Evolutionary conservation across 805 yeast species (phyloP).

Genomic region (Citeromyces matritensis): DNA sequence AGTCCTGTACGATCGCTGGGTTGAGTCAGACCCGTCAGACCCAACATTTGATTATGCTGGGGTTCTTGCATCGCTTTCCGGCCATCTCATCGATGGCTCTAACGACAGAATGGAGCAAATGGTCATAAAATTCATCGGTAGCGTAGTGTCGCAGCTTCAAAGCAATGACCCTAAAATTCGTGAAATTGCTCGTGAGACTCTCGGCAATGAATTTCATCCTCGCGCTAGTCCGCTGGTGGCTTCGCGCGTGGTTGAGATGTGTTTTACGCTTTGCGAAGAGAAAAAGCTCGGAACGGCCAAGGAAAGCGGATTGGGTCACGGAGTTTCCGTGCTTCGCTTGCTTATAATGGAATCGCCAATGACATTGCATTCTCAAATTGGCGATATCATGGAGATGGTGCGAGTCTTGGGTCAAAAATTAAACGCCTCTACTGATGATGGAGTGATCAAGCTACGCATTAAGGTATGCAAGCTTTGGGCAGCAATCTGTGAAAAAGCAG

Average conservation of each 20-base stretch:
- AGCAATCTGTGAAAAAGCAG: background rate
- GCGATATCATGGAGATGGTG: no score
- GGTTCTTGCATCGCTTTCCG: constrained; percentile 55
- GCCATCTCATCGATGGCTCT: constrained; percentile 18
- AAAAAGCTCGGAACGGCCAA: no score
- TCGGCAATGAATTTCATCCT: constrained; percentile 35
- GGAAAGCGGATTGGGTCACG: no score
- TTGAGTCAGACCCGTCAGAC: constrained; percentile 9
- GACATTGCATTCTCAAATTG: no score
- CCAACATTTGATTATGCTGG: constrained; percentile 42
- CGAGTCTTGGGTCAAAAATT: no score
- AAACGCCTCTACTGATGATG: no score
- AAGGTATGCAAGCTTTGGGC: no score
- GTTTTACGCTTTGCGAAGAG: no score
- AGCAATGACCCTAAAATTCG: constrained; percentile 22
- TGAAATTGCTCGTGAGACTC: constrained; percentile 58
- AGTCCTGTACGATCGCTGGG: constrained; percentile 35
- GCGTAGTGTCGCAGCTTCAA: constrained; percentile 10
- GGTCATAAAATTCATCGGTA: constrained; percentile 10
- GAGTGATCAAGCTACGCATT: no score
- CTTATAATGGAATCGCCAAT: no score
- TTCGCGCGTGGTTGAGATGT: no score
- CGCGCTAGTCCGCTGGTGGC: constrained; percentile 4
- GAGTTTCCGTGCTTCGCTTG: no score
- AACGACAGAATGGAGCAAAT: constrained; percentile 11